Evolutionary conservation across 129 eudicot species (phyloP).

Genomic region (Artemisia tridentata): DNA sequence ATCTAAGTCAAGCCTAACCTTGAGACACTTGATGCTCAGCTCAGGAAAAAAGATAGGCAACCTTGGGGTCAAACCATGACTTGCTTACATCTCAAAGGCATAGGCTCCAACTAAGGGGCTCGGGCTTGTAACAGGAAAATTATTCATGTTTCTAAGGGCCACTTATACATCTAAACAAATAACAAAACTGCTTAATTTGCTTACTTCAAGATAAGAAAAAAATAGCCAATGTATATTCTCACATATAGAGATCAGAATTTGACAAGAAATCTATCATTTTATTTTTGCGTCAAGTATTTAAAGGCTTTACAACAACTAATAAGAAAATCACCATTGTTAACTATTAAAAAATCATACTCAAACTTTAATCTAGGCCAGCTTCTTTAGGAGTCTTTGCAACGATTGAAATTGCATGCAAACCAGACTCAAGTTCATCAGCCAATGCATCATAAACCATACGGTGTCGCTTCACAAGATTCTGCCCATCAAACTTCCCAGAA

Average conservation of each 20-base stretch:
- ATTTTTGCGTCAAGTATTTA: neutral
- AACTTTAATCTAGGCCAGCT: conserved; percentile 32
- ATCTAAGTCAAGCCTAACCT: conserved; percentile 2
- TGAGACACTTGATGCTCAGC: no score
- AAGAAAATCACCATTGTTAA: conserved; percentile 2
- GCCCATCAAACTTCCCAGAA: conserved; percentile 52
- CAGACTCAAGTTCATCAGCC: conserved; percentile 62
- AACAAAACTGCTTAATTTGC: neutral
- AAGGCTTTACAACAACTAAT: conserved; percentile 4
- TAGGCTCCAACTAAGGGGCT: no score
- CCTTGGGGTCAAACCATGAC: no score
- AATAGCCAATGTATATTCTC: no score
- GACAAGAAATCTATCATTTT: neutral
- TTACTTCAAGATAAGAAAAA: neutral
- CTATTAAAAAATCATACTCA: neutral
- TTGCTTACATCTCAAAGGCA: no score
- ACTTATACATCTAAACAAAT: no score
- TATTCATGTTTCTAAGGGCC: no score
- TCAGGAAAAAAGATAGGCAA: no score
- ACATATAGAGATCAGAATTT: no score
- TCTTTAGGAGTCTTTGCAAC: conserved; percentile 74
- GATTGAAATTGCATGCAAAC: conserved; percentile 70
- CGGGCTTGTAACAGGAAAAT: no score
- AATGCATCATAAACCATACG: conserved; percentile 70
- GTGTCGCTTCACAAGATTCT: conserved; percentile 61